A percentile compares a stretch with the other conserved stretches of the same genome.
These are phyloP conservation scores for Pseudogymnoascus sp. DNA, from an alignment of 2,329 filamentous ascomycete species.

Conservation along the genomic window DNA sequence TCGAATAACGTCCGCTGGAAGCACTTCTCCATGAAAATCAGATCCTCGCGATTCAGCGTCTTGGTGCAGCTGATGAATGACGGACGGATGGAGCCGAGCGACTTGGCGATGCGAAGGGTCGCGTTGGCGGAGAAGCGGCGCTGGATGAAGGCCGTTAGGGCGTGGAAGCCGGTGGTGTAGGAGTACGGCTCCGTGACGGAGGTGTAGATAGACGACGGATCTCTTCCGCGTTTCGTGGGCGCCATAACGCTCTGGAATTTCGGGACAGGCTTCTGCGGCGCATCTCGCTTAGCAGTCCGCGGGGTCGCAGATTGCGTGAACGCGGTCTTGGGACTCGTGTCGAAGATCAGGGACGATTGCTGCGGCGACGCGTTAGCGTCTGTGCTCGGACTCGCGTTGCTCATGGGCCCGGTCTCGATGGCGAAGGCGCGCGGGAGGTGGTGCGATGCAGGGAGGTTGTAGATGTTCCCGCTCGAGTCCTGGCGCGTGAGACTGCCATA, in stretches of 20 bases:
- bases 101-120: constrained; percentile 75
- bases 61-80: constrained; percentile 89
- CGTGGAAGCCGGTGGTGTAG: constrained; percentile 86
- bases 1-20: constrained; percentile 89
- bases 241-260: constrained; percentile 26
- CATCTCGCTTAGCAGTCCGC: constrained; percentile 24
- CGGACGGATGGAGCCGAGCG: constrained; percentile 80
- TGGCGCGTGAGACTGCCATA: constrained; percentile 41
- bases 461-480: constrained; percentile 37
- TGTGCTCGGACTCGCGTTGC: constrained; percentile 57
- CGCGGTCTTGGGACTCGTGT: constrained; percentile 44
- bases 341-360: constrained; percentile 45
- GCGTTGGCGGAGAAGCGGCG: constrained; percentile 71
- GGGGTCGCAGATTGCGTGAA: constrained; percentile 13
- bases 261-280: constrained; percentile 12
- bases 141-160: constrained; percentile 72
- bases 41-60: constrained; percentile 78
- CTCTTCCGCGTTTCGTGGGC: constrained; percentile 50
- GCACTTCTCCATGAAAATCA: constrained; percentile 97
- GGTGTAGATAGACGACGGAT: constrained; percentile 82
- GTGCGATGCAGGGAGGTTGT: constrained; percentile 47
- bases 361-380: constrained; percentile 56
- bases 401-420: constrained; percentile 55
- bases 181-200: constrained; percentile 85
- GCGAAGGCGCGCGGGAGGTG: constrained; percentile 59